These are phyloP conservation scores for Kazachstania martiniae DNA, from an alignment of 805 yeast species.

Conservation along the genomic window DNA sequence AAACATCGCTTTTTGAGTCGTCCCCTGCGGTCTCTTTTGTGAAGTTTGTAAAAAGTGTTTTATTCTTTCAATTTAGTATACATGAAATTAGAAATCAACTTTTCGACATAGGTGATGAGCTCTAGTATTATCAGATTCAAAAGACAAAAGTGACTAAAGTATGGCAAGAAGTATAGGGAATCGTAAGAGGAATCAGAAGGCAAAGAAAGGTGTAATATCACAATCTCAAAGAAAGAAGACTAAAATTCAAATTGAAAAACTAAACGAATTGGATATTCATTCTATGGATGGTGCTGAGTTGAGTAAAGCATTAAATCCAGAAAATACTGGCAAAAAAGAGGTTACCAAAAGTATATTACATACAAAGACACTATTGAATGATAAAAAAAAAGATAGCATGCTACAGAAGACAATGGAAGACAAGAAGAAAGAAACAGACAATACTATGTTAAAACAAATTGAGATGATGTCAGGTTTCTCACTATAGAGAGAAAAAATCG, in stretches of 20 bases:
- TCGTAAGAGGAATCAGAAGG: constrained; percentile 5
- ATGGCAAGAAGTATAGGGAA: constrained; percentile 2
- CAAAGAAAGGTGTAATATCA: constrained; percentile 8
- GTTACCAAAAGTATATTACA: constrained; percentile 8
- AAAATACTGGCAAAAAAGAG: neutral
- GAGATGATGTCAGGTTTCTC: constrained; percentile 27
- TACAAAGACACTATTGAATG: constrained; percentile 15
- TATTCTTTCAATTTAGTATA: too few species aligned
- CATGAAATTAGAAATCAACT: neutral
- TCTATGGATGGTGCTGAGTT: neutral
- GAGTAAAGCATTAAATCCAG: too few species aligned
- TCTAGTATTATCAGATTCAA: neutral
- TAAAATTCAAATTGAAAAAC: constrained; percentile 14
- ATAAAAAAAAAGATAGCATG: constrained; percentile 19
- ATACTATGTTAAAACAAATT: constrained; percentile 23
- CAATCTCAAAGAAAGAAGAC: constrained; percentile 19
- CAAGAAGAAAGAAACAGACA: constrained; percentile 20
- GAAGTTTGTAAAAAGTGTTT: too few species aligned
- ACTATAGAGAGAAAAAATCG: constrained; percentile 7
- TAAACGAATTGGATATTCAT: constrained; percentile 12
- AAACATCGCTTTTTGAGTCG: too few species aligned
- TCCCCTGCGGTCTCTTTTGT: too few species aligned
- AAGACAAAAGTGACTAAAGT: neutral
- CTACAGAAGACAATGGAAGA: constrained; percentile 11
- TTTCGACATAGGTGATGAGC: neutral